Conservation (phyloP, 306 rosid genomes). For the Chamaecrista fasciculata region DNA sequence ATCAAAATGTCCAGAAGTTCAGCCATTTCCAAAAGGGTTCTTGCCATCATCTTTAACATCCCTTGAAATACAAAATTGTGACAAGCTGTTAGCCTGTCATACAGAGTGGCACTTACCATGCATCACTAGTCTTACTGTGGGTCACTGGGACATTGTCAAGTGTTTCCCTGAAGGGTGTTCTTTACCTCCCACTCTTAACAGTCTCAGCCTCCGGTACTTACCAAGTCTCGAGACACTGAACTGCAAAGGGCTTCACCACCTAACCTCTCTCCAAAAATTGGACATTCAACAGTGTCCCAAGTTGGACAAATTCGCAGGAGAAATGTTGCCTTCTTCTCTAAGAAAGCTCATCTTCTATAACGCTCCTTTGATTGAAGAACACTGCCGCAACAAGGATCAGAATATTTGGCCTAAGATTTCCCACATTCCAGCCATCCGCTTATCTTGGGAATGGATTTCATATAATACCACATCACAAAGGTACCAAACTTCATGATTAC, state of each 20-base stretch:
- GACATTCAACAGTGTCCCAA: accelerated
- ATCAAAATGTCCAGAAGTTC: background rate
- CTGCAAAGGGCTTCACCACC: background rate
- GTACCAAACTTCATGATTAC: background rate
- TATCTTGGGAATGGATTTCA: background rate
- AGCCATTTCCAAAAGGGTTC: background rate
- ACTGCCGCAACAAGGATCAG: background rate
- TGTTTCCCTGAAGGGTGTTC: background rate
- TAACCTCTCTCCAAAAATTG: slow-evolving; percentile 3
- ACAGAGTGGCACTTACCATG: background rate
- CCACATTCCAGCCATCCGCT: background rate
- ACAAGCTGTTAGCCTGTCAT: background rate
- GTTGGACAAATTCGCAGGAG: slow-evolving; percentile 3
- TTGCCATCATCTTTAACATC: background rate
- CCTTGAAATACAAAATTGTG: background rate
- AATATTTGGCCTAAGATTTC: slow-evolving; percentile 9
- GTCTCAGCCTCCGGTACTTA: accelerated
- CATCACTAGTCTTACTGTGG: background rate
- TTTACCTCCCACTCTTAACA: background rate
- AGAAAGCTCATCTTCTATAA: background rate
- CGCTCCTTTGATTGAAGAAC: background rate
- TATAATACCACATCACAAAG: background rate
- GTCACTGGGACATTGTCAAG: background rate
- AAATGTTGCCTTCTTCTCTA: slow-evolving; percentile 17
- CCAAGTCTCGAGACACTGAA: background rate